Conservation (phyloP, 106 monocot genomes). For the Hemerocallis citrina region DNA sequence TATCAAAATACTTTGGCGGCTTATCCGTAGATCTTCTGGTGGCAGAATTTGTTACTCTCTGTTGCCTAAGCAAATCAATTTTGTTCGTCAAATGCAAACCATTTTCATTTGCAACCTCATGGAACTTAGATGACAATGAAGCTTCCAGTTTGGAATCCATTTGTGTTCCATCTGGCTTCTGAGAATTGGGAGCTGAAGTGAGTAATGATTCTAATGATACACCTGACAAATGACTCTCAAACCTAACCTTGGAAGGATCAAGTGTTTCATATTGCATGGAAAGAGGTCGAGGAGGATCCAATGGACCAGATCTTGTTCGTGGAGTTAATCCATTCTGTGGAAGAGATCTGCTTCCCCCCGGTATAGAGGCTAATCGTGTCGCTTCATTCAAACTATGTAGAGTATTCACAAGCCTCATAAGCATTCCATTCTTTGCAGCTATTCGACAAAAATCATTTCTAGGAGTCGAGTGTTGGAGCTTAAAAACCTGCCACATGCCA, state of each 20-base stretch:
- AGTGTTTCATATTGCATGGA: conserved; percentile 31
- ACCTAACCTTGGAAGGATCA: conserved; percentile 33
- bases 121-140: conserved; percentile 37
- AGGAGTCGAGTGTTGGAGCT: conserved; percentile 60
- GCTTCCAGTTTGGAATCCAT: conserved; percentile 40
- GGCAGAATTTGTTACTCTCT: conserved; percentile 36
- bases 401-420: conserved; percentile 74
- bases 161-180: conserved; percentile 25
- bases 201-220: conserved; percentile 24
- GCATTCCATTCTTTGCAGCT: conserved; percentile 87
- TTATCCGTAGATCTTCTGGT: conserved; percentile 68
- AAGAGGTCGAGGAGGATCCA: conserved; percentile 29
- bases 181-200: too few species aligned
- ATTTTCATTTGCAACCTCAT: conserved; percentile 36
- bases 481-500: conserved; percentile 97
- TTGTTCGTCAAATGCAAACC: conserved; percentile 11
- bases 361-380: conserved; percentile 53
- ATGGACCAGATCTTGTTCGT: conserved; percentile 46
- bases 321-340: conserved; percentile 43
- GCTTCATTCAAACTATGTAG: conserved; percentile 93
- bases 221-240: conserved; percentile 27
- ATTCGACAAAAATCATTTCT: conserved; percentile 88
- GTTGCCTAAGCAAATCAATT: conserved; percentile 37
- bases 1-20: conserved; percentile 47
- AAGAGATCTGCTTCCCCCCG: conserved; percentile 36